Conservation (phyloP, 768 basidiomycete species). For the Kwoniella botswanensis region DNA sequence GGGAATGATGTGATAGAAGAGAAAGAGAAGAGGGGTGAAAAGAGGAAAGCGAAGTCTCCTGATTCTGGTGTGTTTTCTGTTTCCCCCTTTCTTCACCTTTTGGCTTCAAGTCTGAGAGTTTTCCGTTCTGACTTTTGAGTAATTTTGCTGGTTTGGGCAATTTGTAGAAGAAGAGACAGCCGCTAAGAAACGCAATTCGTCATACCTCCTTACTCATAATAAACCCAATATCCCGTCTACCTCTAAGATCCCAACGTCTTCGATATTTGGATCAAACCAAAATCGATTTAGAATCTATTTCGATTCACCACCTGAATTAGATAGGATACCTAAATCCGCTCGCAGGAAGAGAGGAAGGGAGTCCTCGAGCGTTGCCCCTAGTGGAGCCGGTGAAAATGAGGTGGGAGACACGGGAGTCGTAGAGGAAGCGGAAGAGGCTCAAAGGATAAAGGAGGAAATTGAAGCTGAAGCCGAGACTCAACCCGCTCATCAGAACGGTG, state of each 20-base stretch:
- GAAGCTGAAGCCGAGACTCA: conserved; percentile 6
- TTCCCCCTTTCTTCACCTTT: not conserved
- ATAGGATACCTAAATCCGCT: conserved; percentile 48
- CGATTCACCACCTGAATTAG: conserved; percentile 57
- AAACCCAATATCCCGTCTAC: conserved; percentile 36
- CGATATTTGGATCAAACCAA: conserved; percentile 47
- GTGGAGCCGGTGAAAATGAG: conserved; percentile 16
- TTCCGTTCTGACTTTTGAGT: conserved; percentile 3
- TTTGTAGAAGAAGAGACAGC: conserved; percentile 38
- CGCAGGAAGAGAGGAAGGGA: conserved; percentile 47
- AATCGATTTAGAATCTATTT: conserved; percentile 61
- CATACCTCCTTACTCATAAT: conserved; percentile 46
- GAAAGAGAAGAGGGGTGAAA: conserved; percentile 51
- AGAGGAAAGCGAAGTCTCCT: conserved; percentile 56
- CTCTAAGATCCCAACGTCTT: conserved; percentile 9
- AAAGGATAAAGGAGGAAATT: conserved; percentile 8
- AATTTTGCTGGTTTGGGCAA: conserved; percentile 5
- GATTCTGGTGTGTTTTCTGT: conserved; percentile 52
- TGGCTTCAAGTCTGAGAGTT: not conserved
- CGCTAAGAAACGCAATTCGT: conserved; percentile 46
- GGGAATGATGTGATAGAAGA: conserved; percentile 7
- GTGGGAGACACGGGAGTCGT: not conserved
- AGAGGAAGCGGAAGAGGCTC: not conserved
- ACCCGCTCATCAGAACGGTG: conserved; percentile 8
- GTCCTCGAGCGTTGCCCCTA: conserved; percentile 42